Evolutionary conservation across 805 yeast species (phyloP).

Genomic region (Candida chilensis): DNA sequence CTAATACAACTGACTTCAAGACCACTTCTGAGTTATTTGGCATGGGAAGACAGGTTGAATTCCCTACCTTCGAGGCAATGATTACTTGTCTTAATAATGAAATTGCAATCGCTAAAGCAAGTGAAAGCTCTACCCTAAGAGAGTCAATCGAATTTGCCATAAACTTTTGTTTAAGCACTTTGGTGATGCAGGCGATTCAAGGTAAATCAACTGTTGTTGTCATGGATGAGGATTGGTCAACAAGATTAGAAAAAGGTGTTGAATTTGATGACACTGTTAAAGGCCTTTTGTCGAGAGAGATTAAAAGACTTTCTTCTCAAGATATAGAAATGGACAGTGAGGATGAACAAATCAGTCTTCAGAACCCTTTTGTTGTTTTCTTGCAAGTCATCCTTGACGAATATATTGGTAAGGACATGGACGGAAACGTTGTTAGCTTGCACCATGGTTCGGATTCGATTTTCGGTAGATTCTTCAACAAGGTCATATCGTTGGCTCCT

Average conservation of each 20-base stretch:
- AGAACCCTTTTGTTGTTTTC: constrained; percentile 10
- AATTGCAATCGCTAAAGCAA: constrained; percentile 10
- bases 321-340: constrained; percentile 10
- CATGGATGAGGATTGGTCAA: constrained; percentile 67
- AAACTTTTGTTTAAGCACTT: constrained; percentile 43
- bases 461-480: constrained; percentile 26
- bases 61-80: constrained; percentile 47
- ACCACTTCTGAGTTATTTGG: constrained; percentile 37
- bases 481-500: constrained; percentile 21
- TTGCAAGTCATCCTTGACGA: constrained; percentile 27
- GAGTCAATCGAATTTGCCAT: constrained; percentile 31
- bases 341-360: too few relatives aligned
- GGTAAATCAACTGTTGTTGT: constrained; percentile 46
- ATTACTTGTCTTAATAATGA: constrained; percentile 14
- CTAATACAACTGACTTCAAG: constrained; percentile 31
- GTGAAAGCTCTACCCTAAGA: constrained; percentile 14
- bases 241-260: constrained; percentile 59
- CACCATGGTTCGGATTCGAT: constrained; percentile 9
- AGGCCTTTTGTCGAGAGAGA: constrained; percentile 10
- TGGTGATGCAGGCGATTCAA: constrained; percentile 58
- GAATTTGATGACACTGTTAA: constrained; percentile 50
- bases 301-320: constrained; percentile 6
- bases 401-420: constrained; percentile 12
- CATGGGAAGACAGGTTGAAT: constrained; percentile 19
- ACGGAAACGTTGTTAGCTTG: constrained; percentile 4